Evolutionary conservation across 805 yeast species (phyloP).

Genomic region (Metschnikowia chrysomelidarum): DNA sequence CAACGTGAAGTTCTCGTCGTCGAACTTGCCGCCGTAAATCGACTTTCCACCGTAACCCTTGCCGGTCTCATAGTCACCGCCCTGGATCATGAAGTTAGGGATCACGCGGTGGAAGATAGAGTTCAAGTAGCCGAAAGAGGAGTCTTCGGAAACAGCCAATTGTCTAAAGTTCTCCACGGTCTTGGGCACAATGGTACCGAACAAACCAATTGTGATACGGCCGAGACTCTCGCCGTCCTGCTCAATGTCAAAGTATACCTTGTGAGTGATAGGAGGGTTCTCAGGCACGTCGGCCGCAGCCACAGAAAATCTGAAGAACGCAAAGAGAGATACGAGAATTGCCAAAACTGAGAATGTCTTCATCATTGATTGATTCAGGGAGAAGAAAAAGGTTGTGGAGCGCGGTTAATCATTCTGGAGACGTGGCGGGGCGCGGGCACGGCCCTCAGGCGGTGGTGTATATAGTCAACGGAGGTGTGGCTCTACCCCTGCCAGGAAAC

Average conservation of each 20-base stretch:
- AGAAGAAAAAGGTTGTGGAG: no score
- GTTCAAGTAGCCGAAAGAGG: slow-evolving; percentile 59
- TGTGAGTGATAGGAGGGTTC: slow-evolving; percentile 63
- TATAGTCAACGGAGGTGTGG: no score
- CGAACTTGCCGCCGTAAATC: slow-evolving; percentile 69
- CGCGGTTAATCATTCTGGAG: no score
- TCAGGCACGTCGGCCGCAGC: slow-evolving; percentile 25
- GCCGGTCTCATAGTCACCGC: slow-evolving; percentile 78
- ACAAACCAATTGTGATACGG: slow-evolving; percentile 81
- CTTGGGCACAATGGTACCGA: slow-evolving; percentile 81
- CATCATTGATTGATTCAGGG: no score
- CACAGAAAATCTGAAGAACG: slow-evolving; percentile 12
- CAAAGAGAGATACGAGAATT: slow-evolving; percentile 12
- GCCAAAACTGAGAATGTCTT: slow-evolving; percentile 16
- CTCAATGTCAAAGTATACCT: slow-evolving; percentile 81
- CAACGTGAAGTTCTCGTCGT: slow-evolving; percentile 73
- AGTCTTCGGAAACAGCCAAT: slow-evolving; percentile 60
- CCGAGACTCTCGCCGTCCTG: slow-evolving; percentile 80
- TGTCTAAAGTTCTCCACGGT: slow-evolving; percentile 88
- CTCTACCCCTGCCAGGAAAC: no score
- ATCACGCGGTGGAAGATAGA: slow-evolving; percentile 75
- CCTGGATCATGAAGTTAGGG: slow-evolving; percentile 75
- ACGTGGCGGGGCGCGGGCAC: no score
- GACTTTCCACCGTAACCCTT: slow-evolving; percentile 81
- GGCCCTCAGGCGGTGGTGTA: no score